These are phyloP conservation scores for Dichomitus squalens DNA, from an alignment of 1,284 basidiomycete genomes.

Conservation along the genomic window DNA sequence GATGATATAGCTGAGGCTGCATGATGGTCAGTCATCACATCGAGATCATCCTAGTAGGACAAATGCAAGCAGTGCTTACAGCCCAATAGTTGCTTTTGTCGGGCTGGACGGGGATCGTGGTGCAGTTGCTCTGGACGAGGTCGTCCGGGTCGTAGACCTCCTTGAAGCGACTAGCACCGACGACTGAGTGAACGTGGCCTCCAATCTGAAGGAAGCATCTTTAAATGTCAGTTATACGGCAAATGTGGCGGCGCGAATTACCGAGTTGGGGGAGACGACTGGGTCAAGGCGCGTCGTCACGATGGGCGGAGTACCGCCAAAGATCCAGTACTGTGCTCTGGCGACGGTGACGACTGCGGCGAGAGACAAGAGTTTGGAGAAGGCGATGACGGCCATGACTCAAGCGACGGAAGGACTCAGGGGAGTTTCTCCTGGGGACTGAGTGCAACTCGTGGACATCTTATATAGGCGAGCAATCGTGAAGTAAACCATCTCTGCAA, in stretches of 20 bases:
- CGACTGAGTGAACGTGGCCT: conserved; percentile 33
- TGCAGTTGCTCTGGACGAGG: conserved; percentile 26
- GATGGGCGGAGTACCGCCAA: conserved; percentile 28
- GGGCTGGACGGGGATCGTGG: conserved; percentile 27
- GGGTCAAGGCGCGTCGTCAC: conserved; percentile 33
- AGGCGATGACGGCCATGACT: not conserved
- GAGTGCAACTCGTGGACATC: not conserved
- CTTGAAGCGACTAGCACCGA: conserved; percentile 30
- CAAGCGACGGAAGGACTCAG: not conserved
- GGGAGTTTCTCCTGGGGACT: not conserved
- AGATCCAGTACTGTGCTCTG: conserved; percentile 29
- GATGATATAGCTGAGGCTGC: conserved; percentile 26
- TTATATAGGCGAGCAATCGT: conserved; percentile 5
- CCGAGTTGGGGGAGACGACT: conserved; percentile 29
- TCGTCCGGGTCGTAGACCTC: conserved; percentile 25
- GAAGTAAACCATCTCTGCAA: no score
- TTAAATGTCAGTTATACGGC: not conserved
- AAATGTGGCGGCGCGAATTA: conserved; percentile 6
- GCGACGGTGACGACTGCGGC: conserved; percentile 22
- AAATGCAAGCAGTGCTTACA: conserved; percentile 13
- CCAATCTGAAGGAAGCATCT: conserved; percentile 11
- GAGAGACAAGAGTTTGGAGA: conserved; percentile 20
- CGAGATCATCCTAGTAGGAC: not conserved
- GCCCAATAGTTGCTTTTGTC: conserved; percentile 34
- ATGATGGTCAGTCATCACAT: not conserved